Percentiles rank a stretch among this genome's conserved stretches.
phyloP scores from a whole-genome alignment of 2,329 filamentous ascomycete species.

The Fusarium sp. region DNA sequence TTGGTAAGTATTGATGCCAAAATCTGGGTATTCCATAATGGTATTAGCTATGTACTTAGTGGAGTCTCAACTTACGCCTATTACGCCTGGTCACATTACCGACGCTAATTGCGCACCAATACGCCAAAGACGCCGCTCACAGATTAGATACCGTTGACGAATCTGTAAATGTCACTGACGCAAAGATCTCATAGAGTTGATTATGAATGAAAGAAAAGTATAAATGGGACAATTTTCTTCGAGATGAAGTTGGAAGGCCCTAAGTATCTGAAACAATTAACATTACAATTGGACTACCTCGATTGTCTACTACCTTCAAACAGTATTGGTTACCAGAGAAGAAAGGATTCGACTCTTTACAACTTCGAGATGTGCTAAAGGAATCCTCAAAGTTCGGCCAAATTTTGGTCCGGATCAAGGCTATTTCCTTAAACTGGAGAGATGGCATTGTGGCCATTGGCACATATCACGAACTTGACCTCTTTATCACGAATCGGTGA shows the following conservation, averaged over 20 bases:
- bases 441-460: neutral
- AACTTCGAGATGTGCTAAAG: neutral
- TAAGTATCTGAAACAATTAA: too few species aligned
- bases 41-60: neutral
- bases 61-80: neutral
- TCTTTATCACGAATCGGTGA: too few species aligned
- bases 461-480: too few species aligned
- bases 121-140: too few species aligned
- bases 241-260: too few species aligned
- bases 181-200: too few species aligned
- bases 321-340: neutral
- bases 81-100: neutral
- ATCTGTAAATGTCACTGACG: too few species aligned
- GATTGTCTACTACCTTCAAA: neutral
- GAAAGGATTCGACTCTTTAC: neutral
- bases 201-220: too few species aligned
- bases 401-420: neutral
- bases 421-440: neutral
- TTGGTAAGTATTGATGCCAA: neutral
- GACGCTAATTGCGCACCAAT: neutral
- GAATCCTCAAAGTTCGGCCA: neutral
- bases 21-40: fast-evolving
- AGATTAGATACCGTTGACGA: too few species aligned
- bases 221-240: too few species aligned
- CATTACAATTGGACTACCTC: too few species aligned